These are phyloP conservation scores for Rhodotorula glutinis DNA, from an alignment of 1,284 basidiomycete genomes.

Conservation along the genomic window DNA sequence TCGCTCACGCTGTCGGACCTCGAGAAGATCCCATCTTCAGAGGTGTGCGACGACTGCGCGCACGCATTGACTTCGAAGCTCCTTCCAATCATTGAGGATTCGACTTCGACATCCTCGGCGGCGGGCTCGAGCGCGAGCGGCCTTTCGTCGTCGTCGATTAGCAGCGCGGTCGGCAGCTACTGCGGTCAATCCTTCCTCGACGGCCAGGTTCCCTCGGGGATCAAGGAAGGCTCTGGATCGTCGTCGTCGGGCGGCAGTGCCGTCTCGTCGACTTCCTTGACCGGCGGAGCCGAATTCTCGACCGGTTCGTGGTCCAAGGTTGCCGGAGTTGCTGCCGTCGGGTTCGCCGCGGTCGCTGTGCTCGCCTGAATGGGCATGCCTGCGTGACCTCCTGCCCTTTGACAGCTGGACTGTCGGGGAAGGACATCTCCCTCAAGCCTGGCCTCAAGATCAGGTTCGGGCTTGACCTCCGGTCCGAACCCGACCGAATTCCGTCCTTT, in stretches of 20 bases:
- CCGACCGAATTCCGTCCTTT: too few relatives aligned
- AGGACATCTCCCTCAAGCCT: too few relatives aligned
- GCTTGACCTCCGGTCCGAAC: too few relatives aligned
- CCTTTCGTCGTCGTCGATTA: neutral
- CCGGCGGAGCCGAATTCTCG: neutral
- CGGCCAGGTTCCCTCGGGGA: conserved; percentile 7
- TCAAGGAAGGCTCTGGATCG: neutral
- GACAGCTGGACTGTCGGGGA: too few relatives aligned
- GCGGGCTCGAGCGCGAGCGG: neutral
- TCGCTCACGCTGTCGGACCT: conserved; percentile 4
- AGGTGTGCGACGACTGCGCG: conserved; percentile 35
- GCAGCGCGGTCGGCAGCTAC: neutral
- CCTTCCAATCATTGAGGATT: neutral
- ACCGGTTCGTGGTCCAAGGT: neutral
- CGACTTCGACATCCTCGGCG: neutral
- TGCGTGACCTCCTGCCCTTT: too few relatives aligned
- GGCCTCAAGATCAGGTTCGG: too few relatives aligned
- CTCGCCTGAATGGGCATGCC: neutral
- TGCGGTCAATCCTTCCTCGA: conserved; percentile 16
- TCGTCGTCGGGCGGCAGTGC: neutral
- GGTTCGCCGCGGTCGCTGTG: neutral
- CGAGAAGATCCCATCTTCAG: neutral
- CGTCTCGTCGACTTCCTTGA: neutral
- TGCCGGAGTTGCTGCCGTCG: neutral
- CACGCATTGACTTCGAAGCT: conserved; percentile 23